Base-by-base conservation (phyloP, 1,284 basidiomycete genomes). In the Chondrostereum purpureum region DNA sequence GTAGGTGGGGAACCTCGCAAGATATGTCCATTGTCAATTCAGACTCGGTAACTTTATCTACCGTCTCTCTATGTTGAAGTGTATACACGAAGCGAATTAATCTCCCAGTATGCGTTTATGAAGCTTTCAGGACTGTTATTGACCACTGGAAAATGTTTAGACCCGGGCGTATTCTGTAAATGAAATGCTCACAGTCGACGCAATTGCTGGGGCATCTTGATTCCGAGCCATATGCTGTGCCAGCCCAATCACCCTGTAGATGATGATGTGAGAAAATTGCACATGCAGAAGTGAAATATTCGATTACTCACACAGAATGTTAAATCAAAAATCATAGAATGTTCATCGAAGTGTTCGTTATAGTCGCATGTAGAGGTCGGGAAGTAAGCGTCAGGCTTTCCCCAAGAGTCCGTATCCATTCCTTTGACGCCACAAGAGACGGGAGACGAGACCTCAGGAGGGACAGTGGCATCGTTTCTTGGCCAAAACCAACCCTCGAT, bases 51-150 rank as follows among this genome's bases (percentile, higher is more conserved):
- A n/a, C n/a, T n/a, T n/a, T n/a, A n/a, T n/a, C n/a, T 43, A 19
- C 21, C 37, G 40, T 33, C 13, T 22, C 48, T 19, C 42, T 12
- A 21, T 39, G 34, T 44, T 40, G 60, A 59, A 17, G 66, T 72
- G 60, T 82, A 85, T 6, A 81, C 65, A 18, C 70, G 67, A 23
- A 84, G 58, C 2, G 73, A 68, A 54, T 77, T 76, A 58, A 85
- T 66, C 44, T 76, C 75, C 79, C 80, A 85, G 59, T 77, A 83
- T 3, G 81, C 77, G 11, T 81, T 67, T 13, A 45, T 40, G 58
- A 83, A 83, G 11, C 65, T 68, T 6, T 57, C 47, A 0, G 82
- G 80, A 51, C 78, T 69, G 48, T 75, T 70, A 53, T 73, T 56
- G 23, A 81, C 80, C 54, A 68, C 77, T 80, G 49, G 3, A 27